Evolutionary conservation across 1,284 basidiomycete genomes (phyloP).

Genomic region (Moesziomyces antarcticus): DNA sequence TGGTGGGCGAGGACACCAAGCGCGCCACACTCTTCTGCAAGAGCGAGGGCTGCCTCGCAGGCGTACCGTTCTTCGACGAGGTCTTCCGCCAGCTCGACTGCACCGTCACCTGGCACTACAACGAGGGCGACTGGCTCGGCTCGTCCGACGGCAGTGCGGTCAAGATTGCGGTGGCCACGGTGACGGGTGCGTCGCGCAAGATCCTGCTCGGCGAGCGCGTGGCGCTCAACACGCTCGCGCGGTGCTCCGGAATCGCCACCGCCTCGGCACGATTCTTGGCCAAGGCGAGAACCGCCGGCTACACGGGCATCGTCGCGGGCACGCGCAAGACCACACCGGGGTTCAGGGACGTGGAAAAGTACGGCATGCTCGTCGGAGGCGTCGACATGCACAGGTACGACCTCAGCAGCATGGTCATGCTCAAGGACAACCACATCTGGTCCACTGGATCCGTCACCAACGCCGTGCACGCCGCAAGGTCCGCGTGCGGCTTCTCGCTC

Average conservation of each 20-base stretch:
- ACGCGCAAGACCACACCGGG: constrained; percentile 98
- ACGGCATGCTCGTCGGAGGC: constrained; percentile 97
- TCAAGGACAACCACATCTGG: constrained; percentile 99
- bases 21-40: constrained; percentile 92
- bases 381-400: constrained; percentile 97
- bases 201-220: constrained; percentile 94
- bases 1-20: constrained; percentile 88
- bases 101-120: constrained; percentile 90
- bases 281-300: constrained; percentile 82
- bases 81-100: constrained; percentile 90
- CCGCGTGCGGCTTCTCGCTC: constrained; percentile 90
- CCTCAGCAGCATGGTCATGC: constrained; percentile 98
- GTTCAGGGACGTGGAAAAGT: constrained; percentile 97
- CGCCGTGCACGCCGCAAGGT: constrained; percentile 84
- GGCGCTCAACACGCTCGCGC: constrained; percentile 90
- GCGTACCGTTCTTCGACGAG: constrained; percentile 94
- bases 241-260: constrained; percentile 96
- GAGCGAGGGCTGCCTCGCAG: constrained; percentile 84
- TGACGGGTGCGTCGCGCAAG: constrained; percentile 86
- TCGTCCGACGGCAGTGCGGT: constrained; percentile 68
- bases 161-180: constrained; percentile 82
- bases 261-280: constrained; percentile 86
- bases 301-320: constrained; percentile 89
- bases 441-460: constrained; percentile 91
- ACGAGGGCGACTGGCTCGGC: constrained; percentile 78